phyloP scores from a whole-genome alignment of 495 filamentous ascomycete species.

The Hypoxylon intermedium region DNA sequence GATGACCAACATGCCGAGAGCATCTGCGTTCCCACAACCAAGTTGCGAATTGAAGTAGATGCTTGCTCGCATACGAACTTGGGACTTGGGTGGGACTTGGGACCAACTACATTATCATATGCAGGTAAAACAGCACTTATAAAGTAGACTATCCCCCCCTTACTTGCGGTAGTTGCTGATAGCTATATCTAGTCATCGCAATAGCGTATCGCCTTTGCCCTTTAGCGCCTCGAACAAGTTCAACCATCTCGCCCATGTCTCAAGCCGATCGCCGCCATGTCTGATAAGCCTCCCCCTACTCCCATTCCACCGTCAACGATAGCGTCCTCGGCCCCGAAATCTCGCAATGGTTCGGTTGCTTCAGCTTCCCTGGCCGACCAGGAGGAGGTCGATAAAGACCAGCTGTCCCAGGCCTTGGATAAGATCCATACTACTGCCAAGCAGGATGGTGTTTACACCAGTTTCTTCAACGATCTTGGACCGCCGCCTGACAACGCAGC shows the following conservation, averaged over 20 bases:
- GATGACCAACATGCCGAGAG: conserved; percentile 6
- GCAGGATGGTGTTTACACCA: conserved; percentile 72
- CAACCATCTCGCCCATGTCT: conserved; percentile 22
- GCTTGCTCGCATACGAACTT: background rate
- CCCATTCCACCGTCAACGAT: conserved; percentile 37
- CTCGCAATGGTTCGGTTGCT: conserved; percentile 68
- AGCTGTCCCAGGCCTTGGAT: conserved; percentile 75
- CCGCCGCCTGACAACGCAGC: conserved; percentile 62
- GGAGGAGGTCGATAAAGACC: conserved; percentile 68
- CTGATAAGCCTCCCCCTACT: conserved; percentile 37
- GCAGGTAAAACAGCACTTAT: conserved; percentile 3
- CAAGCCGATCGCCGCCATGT: conserved; percentile 30
- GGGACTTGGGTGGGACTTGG: background rate
- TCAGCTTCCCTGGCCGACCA: conserved; percentile 65
- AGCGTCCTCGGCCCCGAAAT: conserved; percentile 45
- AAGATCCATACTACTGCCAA: conserved; percentile 84
- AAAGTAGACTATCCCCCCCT: background rate
- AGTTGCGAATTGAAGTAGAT: background rate
- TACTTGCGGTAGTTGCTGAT: conserved; percentile 1
- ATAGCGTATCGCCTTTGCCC: background rate
- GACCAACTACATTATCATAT: background rate
- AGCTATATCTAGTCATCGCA: too few species aligned
- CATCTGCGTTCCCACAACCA: background rate
- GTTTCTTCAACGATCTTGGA: conserved; percentile 87
- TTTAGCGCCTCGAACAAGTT: background rate